Conservation (phyloP, 1,284 basidiomycete genomes). For the Puccinia horiana region DNA sequence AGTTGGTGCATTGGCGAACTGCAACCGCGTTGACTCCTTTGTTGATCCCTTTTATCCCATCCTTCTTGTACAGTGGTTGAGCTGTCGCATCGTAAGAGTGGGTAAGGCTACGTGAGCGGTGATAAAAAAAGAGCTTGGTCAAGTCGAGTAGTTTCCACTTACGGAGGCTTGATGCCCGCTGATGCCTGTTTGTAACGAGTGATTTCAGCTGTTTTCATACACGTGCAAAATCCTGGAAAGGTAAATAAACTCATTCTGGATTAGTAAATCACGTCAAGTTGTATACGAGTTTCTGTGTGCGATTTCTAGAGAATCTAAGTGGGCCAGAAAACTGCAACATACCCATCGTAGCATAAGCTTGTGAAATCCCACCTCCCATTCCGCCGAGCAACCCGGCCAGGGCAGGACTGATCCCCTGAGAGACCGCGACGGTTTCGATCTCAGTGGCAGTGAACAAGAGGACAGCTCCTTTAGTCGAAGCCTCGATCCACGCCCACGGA, state of each 20-base stretch:
- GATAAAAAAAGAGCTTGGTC: not conserved
- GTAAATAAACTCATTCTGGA: not conserved
- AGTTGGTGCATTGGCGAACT: conserved; percentile 95
- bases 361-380: conserved; percentile 95
- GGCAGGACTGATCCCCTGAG: conserved; percentile 73
- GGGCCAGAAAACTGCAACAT: too few relatives aligned
- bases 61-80: conserved; percentile 71
- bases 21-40: conserved; percentile 99
- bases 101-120: not conserved
- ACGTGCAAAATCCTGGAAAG: conserved; percentile 85
- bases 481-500: conserved; percentile 99
- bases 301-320: too few relatives aligned
- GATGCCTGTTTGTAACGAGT: conserved; percentile 94
- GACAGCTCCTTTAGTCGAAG: conserved; percentile 96
- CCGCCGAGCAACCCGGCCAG: conserved; percentile 87
- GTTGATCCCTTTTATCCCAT: conserved; percentile 95
- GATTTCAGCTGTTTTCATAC: conserved; percentile 98
- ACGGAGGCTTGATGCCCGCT: conserved; percentile 83
- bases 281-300: not conserved
- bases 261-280: not conserved
- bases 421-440: conserved; percentile 72
- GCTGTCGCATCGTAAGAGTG: not conserved
- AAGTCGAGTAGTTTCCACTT: conserved; percentile 65
- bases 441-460: conserved; percentile 94
- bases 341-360: conserved; percentile 99